Percentiles rank a stretch among this genome's conserved stretches.
Evolutionary conservation across 1,284 basidiomycete species (phyloP).

Genomic region (Gomphus bonarii): DNA sequence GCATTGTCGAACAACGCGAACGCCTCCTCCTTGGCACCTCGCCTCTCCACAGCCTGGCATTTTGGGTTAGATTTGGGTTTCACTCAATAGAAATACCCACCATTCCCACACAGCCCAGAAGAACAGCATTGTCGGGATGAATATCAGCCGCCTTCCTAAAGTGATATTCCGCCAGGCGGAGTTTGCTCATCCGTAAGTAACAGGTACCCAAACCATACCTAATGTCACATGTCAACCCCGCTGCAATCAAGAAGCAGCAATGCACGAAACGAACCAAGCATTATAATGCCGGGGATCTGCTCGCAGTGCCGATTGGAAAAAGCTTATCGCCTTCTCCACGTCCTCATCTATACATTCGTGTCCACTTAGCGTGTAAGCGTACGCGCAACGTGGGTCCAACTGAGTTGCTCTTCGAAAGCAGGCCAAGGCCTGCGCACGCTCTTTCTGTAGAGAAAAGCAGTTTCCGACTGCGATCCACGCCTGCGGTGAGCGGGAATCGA

Average conservation of each 20-base stretch:
- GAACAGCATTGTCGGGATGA: slow-evolving; percentile 83
- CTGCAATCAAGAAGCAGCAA: slow-evolving; percentile 6
- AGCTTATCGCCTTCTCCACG: slow-evolving; percentile 77
- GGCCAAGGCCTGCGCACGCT: slow-evolving; percentile 81
- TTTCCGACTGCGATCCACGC: slow-evolving; percentile 95
- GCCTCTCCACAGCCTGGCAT: slow-evolving; percentile 70
- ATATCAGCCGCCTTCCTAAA: slow-evolving; percentile 84
- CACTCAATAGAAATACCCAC: slow-evolving; percentile 36
- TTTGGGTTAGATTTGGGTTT: slow-evolving; percentile 4
- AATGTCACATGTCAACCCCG: slow-evolving; percentile 11
- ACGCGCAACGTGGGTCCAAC: slow-evolving; percentile 76
- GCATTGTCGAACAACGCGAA: slow-evolving; percentile 74
- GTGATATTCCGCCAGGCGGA: slow-evolving; percentile 87
- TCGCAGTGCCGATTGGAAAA: slow-evolving; percentile 83
- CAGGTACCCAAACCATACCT: slow-evolving; percentile 97
- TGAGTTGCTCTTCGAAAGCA: slow-evolving; percentile 86
- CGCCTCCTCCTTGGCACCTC: slow-evolving; percentile 63
- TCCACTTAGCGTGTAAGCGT: slow-evolving; percentile 88
- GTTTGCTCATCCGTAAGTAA: slow-evolving; percentile 85
- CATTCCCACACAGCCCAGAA: slow-evolving; percentile 85
- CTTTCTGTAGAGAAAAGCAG: slow-evolving; percentile 84
- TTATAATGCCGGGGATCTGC: slow-evolving; percentile 88
- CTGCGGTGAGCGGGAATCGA: slow-evolving; percentile 72
- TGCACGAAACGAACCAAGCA: slow-evolving; percentile 64
- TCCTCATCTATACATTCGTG: slow-evolving; percentile 94